Conservation (phyloP, 257 asterid species). For the Solanum commersonii region DNA sequence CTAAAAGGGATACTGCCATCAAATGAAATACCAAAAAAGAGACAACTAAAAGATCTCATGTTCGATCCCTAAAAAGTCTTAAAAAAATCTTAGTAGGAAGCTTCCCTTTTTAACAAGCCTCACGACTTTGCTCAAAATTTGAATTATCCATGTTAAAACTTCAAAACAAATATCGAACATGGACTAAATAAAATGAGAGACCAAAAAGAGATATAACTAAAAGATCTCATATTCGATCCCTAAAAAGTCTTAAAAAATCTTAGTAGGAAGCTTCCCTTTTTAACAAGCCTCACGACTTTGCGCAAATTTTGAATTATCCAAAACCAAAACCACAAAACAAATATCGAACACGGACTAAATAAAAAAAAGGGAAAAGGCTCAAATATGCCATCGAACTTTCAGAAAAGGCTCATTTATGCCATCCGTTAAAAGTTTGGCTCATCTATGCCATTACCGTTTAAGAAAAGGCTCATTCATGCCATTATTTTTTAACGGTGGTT, state of each 20-base stretch:
- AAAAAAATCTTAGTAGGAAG: not conserved
- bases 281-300: not conserved
- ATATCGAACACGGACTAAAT: accelerated
- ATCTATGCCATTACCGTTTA: too few relatives aligned
- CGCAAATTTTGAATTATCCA: not conserved
- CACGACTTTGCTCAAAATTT: not conserved
- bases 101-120: not conserved
- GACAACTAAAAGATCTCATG: not conserved
- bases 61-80: not conserved
- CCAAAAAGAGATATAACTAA: too few relatives aligned
- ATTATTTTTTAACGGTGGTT: too few relatives aligned
- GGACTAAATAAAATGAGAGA: too few relatives aligned
- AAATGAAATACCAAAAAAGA: not conserved
- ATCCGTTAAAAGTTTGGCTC: too few relatives aligned
- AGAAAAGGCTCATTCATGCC: too few relatives aligned
- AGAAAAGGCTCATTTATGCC: too few relatives aligned
- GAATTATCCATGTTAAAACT: not conserved
- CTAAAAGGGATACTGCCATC: accelerated
- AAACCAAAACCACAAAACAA: not conserved
- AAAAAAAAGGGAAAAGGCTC: too few relatives aligned
- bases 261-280: not conserved
- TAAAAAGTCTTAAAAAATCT: not conserved
- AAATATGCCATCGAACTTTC: too few relatives aligned
- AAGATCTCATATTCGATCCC: not conserved
- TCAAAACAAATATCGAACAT: not conserved